A percentile compares a stretch with the other conserved stretches of the same genome.
These are phyloP conservation scores for Thelonectria olida DNA, from an alignment of 2,329 filamentous ascomycete species.

Conservation along the genomic window DNA sequence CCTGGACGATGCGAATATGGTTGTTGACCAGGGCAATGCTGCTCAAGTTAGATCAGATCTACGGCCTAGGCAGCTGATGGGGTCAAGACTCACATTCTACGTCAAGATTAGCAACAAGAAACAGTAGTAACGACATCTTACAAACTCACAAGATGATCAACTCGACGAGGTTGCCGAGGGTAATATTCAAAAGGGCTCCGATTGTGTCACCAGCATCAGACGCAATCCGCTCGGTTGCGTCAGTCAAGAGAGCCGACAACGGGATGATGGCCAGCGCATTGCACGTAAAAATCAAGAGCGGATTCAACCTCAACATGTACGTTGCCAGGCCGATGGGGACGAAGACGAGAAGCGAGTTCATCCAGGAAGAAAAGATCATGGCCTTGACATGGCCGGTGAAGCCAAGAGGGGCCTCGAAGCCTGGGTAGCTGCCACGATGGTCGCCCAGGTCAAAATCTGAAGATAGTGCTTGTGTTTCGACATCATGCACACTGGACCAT, in stretches of 20 bases:
- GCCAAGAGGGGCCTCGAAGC: background rate
- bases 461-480: slow-evolving; percentile 33
- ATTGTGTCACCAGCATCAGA: slow-evolving; percentile 65
- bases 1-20: slow-evolving; percentile 79
- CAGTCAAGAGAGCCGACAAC: slow-evolving; percentile 64
- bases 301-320: slow-evolving; percentile 50
- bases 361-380: slow-evolving; percentile 52
- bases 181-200: slow-evolving; percentile 69
- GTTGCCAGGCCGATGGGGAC: slow-evolving; percentile 74
- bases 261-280: slow-evolving; percentile 70
- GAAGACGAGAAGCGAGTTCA: slow-evolving; percentile 75
- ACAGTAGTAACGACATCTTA: accelerated
- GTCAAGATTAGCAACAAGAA: slow-evolving; percentile 38
- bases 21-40: slow-evolving; percentile 63
- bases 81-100: slow-evolving; percentile 45
- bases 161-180: slow-evolving; percentile 70
- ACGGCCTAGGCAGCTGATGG: background rate
- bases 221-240: slow-evolving; percentile 69
- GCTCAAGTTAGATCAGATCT: slow-evolving; percentile 27
- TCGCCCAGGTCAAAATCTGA: slow-evolving; percentile 22
- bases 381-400: slow-evolving; percentile 37
- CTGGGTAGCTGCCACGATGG: background rate
- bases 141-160: slow-evolving; percentile 65
- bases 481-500: slow-evolving; percentile 28
- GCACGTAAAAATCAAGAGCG: slow-evolving; percentile 61